phyloP scores from a whole-genome alignment of 2,329 filamentous ascomycete genomes.

The Colletotrichum somersetense region DNA sequence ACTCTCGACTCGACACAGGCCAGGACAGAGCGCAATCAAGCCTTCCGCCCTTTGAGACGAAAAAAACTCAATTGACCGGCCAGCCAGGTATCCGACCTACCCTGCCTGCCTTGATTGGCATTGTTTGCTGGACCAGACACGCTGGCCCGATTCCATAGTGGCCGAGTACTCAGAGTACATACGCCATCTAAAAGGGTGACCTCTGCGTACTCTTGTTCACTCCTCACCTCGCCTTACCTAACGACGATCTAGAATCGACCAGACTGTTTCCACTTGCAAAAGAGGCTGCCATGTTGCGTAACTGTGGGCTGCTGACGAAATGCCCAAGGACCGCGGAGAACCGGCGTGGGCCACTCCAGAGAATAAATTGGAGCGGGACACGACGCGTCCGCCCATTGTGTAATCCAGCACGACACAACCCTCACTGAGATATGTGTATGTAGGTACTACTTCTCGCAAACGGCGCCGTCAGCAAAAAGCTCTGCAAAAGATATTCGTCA shows the following conservation, averaged over 20 bases:
- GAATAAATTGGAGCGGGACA: not conserved
- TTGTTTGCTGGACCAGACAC: not conserved
- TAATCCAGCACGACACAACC: not conserved
- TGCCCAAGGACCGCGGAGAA: constrained; percentile 13
- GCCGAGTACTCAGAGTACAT: not conserved
- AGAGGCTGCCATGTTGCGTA: constrained; percentile 18
- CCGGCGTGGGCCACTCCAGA: constrained; percentile 1
- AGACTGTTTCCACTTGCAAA: constrained; percentile 1
- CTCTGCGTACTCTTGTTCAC: not conserved
- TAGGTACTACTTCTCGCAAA: not conserved
- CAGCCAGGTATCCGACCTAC: constrained; percentile 8
- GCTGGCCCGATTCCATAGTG: not conserved
- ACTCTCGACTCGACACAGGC: constrained; percentile 23
- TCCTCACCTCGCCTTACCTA: not conserved
- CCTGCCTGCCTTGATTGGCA: constrained; percentile 32
- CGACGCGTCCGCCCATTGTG: not conserved
- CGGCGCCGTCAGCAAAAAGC: constrained; percentile 7
- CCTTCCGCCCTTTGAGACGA: constrained; percentile 22
- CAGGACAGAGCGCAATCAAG: constrained; percentile 22
- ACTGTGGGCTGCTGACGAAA: constrained; percentile 36
- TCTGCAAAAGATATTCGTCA: constrained; percentile 29
- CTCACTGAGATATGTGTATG: not conserved
- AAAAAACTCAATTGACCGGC: constrained; percentile 36
- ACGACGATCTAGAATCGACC: not conserved
- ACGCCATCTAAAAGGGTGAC: not conserved